Conservation (phyloP, 177 flowering plant species). For the Vitis hybrid region DNA sequence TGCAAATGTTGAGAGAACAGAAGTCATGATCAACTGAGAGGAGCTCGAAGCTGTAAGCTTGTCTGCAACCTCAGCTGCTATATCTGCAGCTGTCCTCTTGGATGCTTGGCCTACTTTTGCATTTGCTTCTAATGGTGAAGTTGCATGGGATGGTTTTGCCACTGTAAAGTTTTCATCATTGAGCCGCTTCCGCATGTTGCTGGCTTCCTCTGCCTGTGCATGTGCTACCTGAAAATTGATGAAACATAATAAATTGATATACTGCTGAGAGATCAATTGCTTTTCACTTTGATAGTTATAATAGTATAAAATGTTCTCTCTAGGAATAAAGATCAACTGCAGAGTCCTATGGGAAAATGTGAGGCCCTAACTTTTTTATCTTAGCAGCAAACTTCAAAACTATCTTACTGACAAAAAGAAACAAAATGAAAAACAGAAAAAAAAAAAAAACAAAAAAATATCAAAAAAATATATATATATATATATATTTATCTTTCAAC, state of each 20-base stretch:
- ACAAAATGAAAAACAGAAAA: not conserved
- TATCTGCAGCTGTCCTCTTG: conserved; percentile 68
- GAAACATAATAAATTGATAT: not conserved
- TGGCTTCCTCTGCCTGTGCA: conserved; percentile 70
- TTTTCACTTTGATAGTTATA: no score
- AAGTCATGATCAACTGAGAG: conserved; percentile 82
- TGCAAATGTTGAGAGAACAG: conserved; percentile 90
- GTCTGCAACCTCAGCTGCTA: conserved; percentile 95
- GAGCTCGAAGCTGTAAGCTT: conserved; percentile 87
- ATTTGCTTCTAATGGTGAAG: conserved; percentile 27
- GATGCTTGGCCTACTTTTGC: conserved; percentile 38
- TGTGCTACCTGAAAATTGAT: conserved; percentile 58
- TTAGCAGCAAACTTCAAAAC: no score
- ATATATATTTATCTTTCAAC: no score
- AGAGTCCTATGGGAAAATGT: no score
- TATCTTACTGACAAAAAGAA: not conserved
- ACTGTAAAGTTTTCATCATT: conserved; percentile 47
- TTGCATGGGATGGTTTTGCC: conserved; percentile 27
- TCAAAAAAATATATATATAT: no score
- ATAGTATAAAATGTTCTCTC: no score
- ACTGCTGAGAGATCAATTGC: not conserved
- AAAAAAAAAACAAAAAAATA: not conserved
- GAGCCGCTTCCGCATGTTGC: conserved; percentile 60
- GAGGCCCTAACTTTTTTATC: no score
- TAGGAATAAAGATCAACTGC: no score